Evolutionary conservation across 2,329 filamentous ascomycete genomes (phyloP).

Genomic region (Lachnellula willkommii): DNA sequence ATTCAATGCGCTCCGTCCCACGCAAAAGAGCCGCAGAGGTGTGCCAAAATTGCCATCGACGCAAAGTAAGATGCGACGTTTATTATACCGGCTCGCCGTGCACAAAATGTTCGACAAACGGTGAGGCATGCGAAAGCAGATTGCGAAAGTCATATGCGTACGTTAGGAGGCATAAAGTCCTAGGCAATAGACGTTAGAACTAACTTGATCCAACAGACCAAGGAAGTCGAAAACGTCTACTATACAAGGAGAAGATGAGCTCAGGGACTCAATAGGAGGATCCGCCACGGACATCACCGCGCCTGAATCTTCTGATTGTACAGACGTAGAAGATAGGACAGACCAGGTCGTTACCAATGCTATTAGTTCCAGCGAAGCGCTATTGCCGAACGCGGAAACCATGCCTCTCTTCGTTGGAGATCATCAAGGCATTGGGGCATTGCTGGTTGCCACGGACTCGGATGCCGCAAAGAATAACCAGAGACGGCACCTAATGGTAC

Average conservation of each 20-base stretch:
- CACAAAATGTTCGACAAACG: conserved; percentile 29
- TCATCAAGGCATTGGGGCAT: neutral
- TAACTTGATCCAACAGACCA: neutral
- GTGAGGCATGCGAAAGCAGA: conserved; percentile 26
- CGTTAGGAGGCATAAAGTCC: neutral
- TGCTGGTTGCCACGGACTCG: neutral
- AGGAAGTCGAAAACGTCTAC: neutral
- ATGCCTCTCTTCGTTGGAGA: neutral
- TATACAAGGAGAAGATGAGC: neutral
- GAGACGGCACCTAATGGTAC: neutral
- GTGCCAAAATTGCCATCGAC: conserved; percentile 5
- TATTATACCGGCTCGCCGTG: conserved; percentile 24
- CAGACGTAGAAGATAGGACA: neutral
- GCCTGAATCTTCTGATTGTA: neutral
- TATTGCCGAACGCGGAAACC: neutral
- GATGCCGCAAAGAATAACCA: conserved; percentile 20
- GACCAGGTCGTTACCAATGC: neutral
- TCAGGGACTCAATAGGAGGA: neutral
- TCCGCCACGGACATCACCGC: neutral
- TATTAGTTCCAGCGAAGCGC: neutral
- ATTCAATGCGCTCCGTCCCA: neutral
- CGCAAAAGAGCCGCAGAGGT: neutral
- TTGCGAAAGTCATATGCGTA: neutral
- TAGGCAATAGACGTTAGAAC: neutral
- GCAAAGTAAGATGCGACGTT: conserved; percentile 28